Evolutionary conservation across 1,139 yeast species (phyloP).

Genomic region (Geotrichum histeridarum): DNA sequence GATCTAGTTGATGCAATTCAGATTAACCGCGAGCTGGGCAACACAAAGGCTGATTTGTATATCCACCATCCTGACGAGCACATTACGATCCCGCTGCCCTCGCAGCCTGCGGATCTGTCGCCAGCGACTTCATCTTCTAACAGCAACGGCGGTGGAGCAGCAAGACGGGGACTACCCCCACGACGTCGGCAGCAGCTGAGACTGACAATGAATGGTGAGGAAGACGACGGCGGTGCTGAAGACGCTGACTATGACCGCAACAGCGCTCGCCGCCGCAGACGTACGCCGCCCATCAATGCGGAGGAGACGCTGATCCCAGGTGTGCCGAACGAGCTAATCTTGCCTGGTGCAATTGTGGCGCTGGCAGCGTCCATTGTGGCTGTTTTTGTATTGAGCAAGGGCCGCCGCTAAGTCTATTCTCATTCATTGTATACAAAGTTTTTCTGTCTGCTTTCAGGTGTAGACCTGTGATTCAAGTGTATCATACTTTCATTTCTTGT

Average conservation of each 20-base stretch:
- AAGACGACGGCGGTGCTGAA: constrained; percentile 6
- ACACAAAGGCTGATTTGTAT: constrained; percentile 64
- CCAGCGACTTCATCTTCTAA: constrained; percentile 16
- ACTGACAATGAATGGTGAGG: constrained; percentile 5
- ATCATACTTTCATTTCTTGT: too few relatives aligned
- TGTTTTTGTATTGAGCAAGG: constrained; percentile 43
- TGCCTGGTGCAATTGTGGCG: constrained; percentile 61
- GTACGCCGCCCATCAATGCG: constrained; percentile 22
- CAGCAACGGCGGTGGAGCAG: constrained; percentile 13
- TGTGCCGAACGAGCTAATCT: constrained; percentile 51
- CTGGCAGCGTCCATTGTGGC: constrained; percentile 57
- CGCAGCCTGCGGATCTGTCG: constrained; percentile 12
- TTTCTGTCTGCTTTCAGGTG: too few relatives aligned
- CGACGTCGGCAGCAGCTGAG: neutral
- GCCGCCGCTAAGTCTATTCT: neutral
- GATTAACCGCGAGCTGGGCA: constrained; percentile 47
- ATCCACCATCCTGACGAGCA: constrained; percentile 64
- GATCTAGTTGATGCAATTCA: constrained; percentile 69
- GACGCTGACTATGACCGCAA: constrained; percentile 10
- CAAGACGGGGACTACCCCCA: neutral
- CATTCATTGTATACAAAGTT: too few relatives aligned
- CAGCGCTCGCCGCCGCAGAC: constrained; percentile 19
- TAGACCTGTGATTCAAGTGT: too few relatives aligned
- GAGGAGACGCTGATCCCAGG: constrained; percentile 45
- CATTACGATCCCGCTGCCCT: constrained; percentile 28